Conservation (phyloP, 1,139 yeast species). For the Ogataea hybrid region DNA sequence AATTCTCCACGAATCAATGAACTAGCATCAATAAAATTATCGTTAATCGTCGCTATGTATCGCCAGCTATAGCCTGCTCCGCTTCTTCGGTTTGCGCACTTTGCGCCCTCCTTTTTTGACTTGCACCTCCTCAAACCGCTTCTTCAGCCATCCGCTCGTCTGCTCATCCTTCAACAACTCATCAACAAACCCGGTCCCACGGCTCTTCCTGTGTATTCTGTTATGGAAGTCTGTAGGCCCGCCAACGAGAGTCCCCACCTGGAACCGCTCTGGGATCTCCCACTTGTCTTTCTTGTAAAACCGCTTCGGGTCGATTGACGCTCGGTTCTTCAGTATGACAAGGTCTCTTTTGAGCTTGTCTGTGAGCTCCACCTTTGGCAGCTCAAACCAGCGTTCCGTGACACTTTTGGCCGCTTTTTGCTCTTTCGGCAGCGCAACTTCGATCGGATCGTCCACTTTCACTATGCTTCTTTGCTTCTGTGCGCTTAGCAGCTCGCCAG, state of each 20-base stretch:
- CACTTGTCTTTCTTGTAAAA: slow-evolving; percentile 90
- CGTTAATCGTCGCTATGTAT: not conserved
- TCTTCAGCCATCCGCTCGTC: slow-evolving; percentile 73
- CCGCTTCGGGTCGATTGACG: slow-evolving; percentile 91
- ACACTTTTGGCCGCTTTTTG: slow-evolving; percentile 38
- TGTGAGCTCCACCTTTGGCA: slow-evolving; percentile 80
- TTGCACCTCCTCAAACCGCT: slow-evolving; percentile 82
- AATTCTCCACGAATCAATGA: not conserved
- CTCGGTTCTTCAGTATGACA: slow-evolving; percentile 76
- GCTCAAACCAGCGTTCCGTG: slow-evolving; percentile 68
- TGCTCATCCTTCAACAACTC: slow-evolving; percentile 76
- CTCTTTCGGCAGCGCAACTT: slow-evolving; percentile 3
- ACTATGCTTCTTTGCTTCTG: not conserved
- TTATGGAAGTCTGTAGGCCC: slow-evolving; percentile 79
- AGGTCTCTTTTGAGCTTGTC: slow-evolving; percentile 74
- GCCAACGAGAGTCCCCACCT: slow-evolving; percentile 84
- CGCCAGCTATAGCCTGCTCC: not conserved
- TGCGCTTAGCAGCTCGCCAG: slow-evolving; percentile 3
- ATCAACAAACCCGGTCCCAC: slow-evolving; percentile 77
- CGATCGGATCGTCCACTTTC: slow-evolving; percentile 9
- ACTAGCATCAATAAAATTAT: not conserved
- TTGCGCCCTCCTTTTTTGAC: slow-evolving; percentile 65
- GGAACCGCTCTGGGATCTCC: slow-evolving; percentile 77
- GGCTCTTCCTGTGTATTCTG: slow-evolving; percentile 64
- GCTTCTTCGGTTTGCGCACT: slow-evolving; percentile 3